Conservation (phyloP, 371 early-diverging fungal genomes). For the Gilbertella persicaria region DNA sequence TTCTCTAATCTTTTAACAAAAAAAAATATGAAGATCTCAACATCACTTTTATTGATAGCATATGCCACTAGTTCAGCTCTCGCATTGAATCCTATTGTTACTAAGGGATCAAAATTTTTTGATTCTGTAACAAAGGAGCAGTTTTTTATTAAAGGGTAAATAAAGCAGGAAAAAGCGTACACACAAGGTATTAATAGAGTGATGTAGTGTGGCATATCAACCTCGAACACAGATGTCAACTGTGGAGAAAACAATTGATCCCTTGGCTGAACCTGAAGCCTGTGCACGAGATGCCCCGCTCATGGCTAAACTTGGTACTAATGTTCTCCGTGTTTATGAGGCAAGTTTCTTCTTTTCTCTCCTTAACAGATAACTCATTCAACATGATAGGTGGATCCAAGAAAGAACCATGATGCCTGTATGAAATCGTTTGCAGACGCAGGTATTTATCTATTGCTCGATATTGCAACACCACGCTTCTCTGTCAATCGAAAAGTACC, state of each 20-base stretch:
- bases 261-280: conserved; percentile 60
- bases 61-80: conserved; percentile 9
- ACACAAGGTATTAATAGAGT: not conserved
- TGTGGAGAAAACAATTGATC: conserved; percentile 45
- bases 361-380: not conserved
- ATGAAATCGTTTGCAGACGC: conserved; percentile 71
- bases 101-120: conserved; percentile 76
- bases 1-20: not conserved
- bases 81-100: conserved; percentile 61
- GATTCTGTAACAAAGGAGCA: conserved; percentile 71
- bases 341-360: conserved; percentile 18
- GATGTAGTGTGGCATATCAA: conserved; percentile 68
- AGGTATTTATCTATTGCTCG: conserved; percentile 75
- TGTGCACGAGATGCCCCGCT: conserved; percentile 70
- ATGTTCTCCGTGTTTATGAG: conserved; percentile 81
- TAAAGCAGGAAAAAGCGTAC: not conserved
- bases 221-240: conserved; percentile 58
- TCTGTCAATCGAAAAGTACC: conserved; percentile 71
- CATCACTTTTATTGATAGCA: conserved; percentile 4
- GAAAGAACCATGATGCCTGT: conserved; percentile 69
- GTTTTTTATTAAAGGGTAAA: conserved; percentile 76
- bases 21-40: conserved; percentile 9
- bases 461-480: conserved; percentile 64
- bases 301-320: conserved; percentile 72
- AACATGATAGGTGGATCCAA: conserved; percentile 54